Evolutionary conservation across 371 early-diverging fungal species (phyloP).

Genomic region (Lichtheimia ornata): DNA sequence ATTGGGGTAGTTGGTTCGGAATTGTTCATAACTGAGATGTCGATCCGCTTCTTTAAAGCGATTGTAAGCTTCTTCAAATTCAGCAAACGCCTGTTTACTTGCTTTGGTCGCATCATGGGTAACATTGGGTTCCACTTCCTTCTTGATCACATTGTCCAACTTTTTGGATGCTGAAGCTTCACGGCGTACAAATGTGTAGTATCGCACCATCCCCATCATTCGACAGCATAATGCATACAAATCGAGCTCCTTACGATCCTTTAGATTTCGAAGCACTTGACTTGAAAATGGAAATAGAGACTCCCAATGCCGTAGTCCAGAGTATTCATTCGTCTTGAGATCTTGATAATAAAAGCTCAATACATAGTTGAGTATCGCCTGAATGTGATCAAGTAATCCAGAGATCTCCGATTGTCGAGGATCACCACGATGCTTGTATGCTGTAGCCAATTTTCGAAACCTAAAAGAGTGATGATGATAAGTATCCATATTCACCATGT

Average conservation of each 20-base stretch:
- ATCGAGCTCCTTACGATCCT: conserved; percentile 14
- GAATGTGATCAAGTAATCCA: conserved; percentile 34
- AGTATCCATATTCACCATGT: background rate
- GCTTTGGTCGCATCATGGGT: conserved; percentile 9
- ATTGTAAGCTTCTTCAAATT: conserved; percentile 27
- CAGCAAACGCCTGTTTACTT: conserved; percentile 17
- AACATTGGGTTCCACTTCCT: conserved; percentile 3
- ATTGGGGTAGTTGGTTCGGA: conserved; percentile 24
- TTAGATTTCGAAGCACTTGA: conserved; percentile 20
- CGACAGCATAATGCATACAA: conserved; percentile 28
- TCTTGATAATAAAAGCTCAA: conserved; percentile 34
- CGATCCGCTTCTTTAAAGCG: conserved; percentile 30
- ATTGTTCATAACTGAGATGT: conserved; percentile 17
- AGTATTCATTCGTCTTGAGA: conserved; percentile 11
- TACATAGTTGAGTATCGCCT: conserved; percentile 38
- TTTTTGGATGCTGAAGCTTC: conserved; percentile 10
- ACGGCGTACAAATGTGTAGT: conserved; percentile 26
- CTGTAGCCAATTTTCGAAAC: conserved; percentile 37
- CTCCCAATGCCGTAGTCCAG: conserved; percentile 26
- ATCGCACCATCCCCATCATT: conserved; percentile 29
- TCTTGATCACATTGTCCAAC: background rate
- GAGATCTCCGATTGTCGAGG: conserved; percentile 7
- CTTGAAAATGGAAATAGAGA: conserved; percentile 33
- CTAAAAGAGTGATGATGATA: conserved; percentile 12
- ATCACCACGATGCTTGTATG: conserved; percentile 40